A percentile compares a stretch with the other conserved stretches of the same genome.
phyloP scores from a whole-genome alignment of 805 yeast species.

The Novakomyces olei region DNA sequence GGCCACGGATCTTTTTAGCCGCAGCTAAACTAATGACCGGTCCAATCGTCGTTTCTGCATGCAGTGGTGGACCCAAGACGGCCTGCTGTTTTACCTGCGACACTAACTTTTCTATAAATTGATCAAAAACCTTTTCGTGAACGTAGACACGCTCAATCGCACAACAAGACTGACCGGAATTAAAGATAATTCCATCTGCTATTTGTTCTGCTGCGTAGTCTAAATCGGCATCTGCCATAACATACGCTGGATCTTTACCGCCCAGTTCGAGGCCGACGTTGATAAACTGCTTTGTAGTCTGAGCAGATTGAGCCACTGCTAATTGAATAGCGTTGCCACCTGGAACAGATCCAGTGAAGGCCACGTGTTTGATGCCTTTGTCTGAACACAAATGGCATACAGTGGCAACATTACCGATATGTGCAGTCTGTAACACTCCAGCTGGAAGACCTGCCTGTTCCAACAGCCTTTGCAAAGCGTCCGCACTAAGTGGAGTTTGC shows the following conservation, averaged over 20 bases:
- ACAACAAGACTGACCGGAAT: conserved; percentile 82
- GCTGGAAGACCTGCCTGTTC: conserved; percentile 63
- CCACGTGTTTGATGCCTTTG: conserved; percentile 50
- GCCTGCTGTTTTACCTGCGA: conserved; percentile 28
- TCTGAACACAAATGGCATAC: conserved; percentile 48
- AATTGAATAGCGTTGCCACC: conserved; percentile 46
- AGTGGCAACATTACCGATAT: conserved; percentile 47
- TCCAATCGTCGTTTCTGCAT: conserved; percentile 44
- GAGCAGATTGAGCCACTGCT: conserved; percentile 34
- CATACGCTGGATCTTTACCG: conserved; percentile 76
- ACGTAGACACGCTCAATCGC: conserved; percentile 76
- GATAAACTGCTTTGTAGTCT: conserved; percentile 50
- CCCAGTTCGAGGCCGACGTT: conserved; percentile 75
- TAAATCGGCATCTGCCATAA: conserved; percentile 49
- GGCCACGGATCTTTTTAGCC: conserved; percentile 26
- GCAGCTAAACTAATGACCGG: conserved; percentile 34
- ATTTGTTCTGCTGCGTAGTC: conserved; percentile 41
- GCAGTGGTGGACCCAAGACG: conserved; percentile 69
- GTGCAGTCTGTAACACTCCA: conserved; percentile 59
- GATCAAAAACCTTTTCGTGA: conserved; percentile 51
- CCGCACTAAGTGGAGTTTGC: conserved; percentile 65
- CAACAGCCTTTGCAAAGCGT: conserved; percentile 39
- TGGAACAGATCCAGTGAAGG: conserved; percentile 78
- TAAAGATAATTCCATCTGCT: conserved; percentile 56
- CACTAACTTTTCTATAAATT: conserved; percentile 36